Percentiles rank a stretch among this genome's conserved stretches.
Conservation (phyloP, 2,329 filamentous ascomycete species). For the Endoconidiophora polonica region DNA sequence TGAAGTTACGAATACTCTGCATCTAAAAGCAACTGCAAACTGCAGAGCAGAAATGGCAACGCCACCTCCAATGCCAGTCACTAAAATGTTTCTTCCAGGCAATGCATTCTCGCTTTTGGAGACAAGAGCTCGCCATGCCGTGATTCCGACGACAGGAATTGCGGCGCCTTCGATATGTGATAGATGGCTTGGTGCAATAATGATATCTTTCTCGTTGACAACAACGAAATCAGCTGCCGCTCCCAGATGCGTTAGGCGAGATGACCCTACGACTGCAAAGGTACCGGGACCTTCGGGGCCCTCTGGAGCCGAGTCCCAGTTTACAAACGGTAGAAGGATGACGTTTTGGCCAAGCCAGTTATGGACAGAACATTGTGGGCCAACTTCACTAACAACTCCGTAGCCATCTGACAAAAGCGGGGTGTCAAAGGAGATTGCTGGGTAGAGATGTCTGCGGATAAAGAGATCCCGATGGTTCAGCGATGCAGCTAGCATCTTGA, state of each 20-base stretch:
- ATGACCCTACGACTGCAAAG: slow-evolving; percentile 54
- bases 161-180: slow-evolving; percentile 61
- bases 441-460: slow-evolving; percentile 83
- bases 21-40: slow-evolving; percentile 60
- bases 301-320: slow-evolving; percentile 55
- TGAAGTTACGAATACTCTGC: slow-evolving; percentile 68
- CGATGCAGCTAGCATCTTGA: slow-evolving; percentile 62
- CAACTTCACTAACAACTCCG: slow-evolving; percentile 52
- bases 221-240: slow-evolving; percentile 59
- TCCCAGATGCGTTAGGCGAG: slow-evolving; percentile 42
- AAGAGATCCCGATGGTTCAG: slow-evolving; percentile 95
- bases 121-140: slow-evolving; percentile 72
- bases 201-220: slow-evolving; percentile 56
- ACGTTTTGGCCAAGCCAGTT: slow-evolving; percentile 48
- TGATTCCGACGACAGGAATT: slow-evolving; percentile 69
- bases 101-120: slow-evolving; percentile 54
- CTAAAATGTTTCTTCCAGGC: slow-evolving; percentile 55
- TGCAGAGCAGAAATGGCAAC: slow-evolving; percentile 70
- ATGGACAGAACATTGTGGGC: slow-evolving; percentile 26
- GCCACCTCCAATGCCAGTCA: slow-evolving; percentile 87
- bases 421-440: slow-evolving; percentile 59
- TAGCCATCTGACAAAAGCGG: slow-evolving; percentile 73
- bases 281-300: slow-evolving; percentile 51
- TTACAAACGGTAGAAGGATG: slow-evolving; percentile 58
- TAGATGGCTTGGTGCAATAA: slow-evolving; percentile 58